Evolutionary conservation across 2,329 filamentous ascomycete genomes (phyloP).

Genomic region (Fusarium liriodendri): DNA sequence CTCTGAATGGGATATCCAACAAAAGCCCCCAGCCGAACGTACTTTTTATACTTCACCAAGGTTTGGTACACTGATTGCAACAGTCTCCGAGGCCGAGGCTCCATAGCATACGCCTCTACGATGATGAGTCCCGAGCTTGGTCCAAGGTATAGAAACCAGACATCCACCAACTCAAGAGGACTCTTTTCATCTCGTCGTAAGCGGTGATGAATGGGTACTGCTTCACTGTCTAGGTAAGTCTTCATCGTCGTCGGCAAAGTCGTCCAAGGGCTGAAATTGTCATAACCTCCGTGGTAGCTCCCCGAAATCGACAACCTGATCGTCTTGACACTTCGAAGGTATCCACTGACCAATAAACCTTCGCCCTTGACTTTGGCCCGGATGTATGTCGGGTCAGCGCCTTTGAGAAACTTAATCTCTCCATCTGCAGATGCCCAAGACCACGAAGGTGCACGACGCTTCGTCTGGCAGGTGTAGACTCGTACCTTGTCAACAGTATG

Average conservation of each 20-base stretch:
- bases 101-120: not conserved
- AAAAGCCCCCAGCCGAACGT: not conserved
- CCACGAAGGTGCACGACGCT: not conserved
- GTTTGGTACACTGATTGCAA: not conserved
- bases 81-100: not conserved
- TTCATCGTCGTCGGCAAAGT: not conserved
- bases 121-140: not conserved
- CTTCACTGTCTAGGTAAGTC: not conserved
- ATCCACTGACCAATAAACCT: not conserved
- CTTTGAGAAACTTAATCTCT: not conserved
- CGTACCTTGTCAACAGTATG: not conserved
- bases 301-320: not conserved
- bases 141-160: not conserved
- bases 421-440: not conserved
- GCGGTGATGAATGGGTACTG: not conserved
- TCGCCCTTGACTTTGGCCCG: not conserved
- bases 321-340: not conserved
- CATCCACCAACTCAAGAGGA: not conserved
- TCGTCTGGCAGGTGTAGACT: not conserved
- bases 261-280: not conserved
- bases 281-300: not conserved
- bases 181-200: not conserved
- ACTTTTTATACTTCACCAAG: not conserved
- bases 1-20: not conserved
- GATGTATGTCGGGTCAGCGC: not conserved